phyloP scores from a whole-genome alignment of 139 green algal genomes.

The Tetratostichococcus sp. region DNA sequence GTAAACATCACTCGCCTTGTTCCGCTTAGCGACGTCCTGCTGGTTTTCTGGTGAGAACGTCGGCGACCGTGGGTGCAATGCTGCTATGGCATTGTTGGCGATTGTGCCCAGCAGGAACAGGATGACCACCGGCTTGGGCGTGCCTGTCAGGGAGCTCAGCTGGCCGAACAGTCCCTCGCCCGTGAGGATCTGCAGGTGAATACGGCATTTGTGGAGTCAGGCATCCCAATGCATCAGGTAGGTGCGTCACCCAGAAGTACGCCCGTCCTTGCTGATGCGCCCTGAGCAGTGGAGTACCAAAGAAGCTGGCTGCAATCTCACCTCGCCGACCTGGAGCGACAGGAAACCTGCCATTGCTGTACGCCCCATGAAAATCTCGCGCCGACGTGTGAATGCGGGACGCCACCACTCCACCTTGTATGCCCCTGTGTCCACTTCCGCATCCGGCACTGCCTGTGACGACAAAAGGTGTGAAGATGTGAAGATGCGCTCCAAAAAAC shows the following conservation, averaged over 20 bases:
- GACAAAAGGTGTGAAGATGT: no score
- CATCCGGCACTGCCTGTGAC: not conserved
- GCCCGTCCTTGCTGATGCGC: no score
- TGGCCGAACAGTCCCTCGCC: not conserved
- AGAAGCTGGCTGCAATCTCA: not conserved
- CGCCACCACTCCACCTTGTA: not conserved
- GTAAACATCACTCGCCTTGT: no score
- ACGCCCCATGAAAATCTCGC: not conserved
- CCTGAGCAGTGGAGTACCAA: no score
- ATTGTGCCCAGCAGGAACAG: not conserved
- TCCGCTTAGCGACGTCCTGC: not conserved
- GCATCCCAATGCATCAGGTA: no score
- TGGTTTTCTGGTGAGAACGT: not conserved
- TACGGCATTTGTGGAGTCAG: no score
- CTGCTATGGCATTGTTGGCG: not conserved
- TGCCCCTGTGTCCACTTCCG: not conserved
- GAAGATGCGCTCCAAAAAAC: no score
- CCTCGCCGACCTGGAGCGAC: not conserved
- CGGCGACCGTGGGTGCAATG: not conserved
- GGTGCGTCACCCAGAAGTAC: no score
- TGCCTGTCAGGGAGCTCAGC: not conserved
- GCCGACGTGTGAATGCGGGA: not conserved
- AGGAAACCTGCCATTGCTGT: not conserved
- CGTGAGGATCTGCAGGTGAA: not conserved
- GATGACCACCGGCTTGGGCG: not conserved